A percentile compares a stretch with the other conserved stretches of the same genome.
Conservation (phyloP, 2,329 filamentous ascomycete species). For the Furcasterigmium furcatum region DNA sequence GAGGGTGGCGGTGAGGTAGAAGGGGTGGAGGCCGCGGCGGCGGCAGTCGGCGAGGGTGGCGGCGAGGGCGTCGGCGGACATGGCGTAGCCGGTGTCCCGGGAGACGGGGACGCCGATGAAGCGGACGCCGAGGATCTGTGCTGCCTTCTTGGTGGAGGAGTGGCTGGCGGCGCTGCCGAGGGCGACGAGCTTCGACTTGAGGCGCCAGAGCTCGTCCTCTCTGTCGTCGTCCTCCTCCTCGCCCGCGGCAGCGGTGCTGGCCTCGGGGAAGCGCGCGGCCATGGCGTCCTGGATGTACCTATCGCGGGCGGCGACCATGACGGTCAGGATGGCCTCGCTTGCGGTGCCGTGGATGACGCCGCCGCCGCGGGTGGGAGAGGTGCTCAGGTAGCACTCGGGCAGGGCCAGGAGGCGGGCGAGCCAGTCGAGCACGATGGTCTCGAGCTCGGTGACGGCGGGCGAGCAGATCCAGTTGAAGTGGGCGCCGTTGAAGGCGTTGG, state of each 20-base stretch:
- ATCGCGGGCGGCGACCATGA: slow-evolving; percentile 84
- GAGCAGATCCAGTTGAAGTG: slow-evolving; percentile 98
- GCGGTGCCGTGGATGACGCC: slow-evolving; percentile 95
- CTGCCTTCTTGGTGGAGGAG: slow-evolving; percentile 82
- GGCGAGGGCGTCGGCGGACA: slow-evolving; percentile 64
- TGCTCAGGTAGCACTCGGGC: slow-evolving; percentile 70
- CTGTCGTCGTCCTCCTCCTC: slow-evolving; percentile 63
- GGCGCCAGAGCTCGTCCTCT: slow-evolving; percentile 56
- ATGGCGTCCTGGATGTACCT: slow-evolving; percentile 63
- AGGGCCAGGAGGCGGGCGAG: slow-evolving; percentile 72
- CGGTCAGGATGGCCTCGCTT: slow-evolving; percentile 81
- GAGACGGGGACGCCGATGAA: slow-evolving; percentile 67
- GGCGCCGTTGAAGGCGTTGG: slow-evolving; percentile 80
- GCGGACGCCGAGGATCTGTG: slow-evolving; percentile 80
- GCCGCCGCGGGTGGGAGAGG: slow-evolving; percentile 68
- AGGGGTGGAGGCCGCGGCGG: slow-evolving; percentile 72
- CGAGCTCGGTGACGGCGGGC: slow-evolving; percentile 87
- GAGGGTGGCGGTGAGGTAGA: slow-evolving; percentile 79
- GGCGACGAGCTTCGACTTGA: slow-evolving; percentile 60
- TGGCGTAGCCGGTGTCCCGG: slow-evolving; percentile 61
- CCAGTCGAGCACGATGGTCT: slow-evolving; percentile 93
- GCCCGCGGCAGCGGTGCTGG: slow-evolving; percentile 35
- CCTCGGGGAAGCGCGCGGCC: slow-evolving; percentile 42
- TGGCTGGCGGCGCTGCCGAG: slow-evolving; percentile 78
- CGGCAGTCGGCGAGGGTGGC: slow-evolving; percentile 62